Evolutionary conservation across 768 basidiomycete species (phyloP).

Genomic region (Suillus ampliporus): DNA sequence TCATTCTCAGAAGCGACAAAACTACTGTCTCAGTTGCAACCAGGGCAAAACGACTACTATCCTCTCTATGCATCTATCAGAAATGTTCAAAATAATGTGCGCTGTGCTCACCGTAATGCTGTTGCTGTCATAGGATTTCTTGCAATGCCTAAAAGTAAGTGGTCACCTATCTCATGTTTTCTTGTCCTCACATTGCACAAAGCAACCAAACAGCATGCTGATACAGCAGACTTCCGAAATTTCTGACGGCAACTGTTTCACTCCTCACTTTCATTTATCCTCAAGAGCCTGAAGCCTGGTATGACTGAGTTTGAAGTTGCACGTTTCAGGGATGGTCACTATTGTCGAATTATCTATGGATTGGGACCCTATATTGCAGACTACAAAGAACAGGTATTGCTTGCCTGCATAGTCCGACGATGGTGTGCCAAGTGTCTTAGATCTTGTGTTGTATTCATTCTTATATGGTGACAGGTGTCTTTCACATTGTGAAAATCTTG

Average conservation of each 20-base stretch:
- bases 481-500: constrained; percentile 27
- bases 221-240: constrained; percentile 26
- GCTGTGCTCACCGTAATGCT: constrained; percentile 14
- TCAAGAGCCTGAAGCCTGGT: constrained; percentile 26
- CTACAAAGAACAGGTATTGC: constrained; percentile 44
- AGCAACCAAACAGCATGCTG: constrained; percentile 19
- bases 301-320: constrained; percentile 36
- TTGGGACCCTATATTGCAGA: constrained; percentile 47
- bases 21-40: constrained; percentile 20
- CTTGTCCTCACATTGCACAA: not conserved
- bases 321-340: constrained; percentile 38
- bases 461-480: constrained; percentile 29
- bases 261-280: constrained; percentile 31
- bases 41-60: constrained; percentile 17
- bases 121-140: constrained; percentile 34
- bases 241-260: constrained; percentile 41
- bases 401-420: constrained; percentile 38
- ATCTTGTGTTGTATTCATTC: constrained; percentile 9
- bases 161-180: not conserved
- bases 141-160: constrained; percentile 36
- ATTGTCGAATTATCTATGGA: constrained; percentile 34
- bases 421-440: constrained; percentile 38
- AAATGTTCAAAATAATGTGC: constrained; percentile 16
- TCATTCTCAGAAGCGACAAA: constrained; percentile 20
- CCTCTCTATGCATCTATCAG: constrained; percentile 18